A percentile compares a stretch with the other conserved stretches of the same genome.
phyloP scores from a whole-genome alignment of 768 basidiomycete genomes.

The Suillus decipiens region DNA sequence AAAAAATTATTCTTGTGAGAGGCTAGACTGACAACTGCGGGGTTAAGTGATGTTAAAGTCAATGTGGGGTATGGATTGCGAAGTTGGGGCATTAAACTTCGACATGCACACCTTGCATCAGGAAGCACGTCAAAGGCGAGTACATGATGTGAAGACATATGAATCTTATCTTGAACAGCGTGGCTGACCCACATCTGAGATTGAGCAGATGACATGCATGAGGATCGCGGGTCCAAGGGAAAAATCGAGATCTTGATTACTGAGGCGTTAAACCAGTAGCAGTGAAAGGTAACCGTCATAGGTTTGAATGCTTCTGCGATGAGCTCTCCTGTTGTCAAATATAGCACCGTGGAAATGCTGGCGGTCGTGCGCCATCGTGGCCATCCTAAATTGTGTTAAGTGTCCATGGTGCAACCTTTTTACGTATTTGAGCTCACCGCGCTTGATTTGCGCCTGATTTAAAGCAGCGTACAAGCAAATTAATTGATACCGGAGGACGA shows the following conservation, averaged over 20 bases:
- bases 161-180: conserved; percentile 19
- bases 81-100: conserved; percentile 18
- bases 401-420: neutral
- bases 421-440: conserved; percentile 3
- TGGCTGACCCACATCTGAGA: conserved; percentile 23
- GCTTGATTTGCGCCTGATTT: conserved; percentile 4
- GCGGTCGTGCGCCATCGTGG: conserved; percentile 5
- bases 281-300: conserved; percentile 3
- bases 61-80: conserved; percentile 10
- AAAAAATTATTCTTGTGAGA: conserved; percentile 1
- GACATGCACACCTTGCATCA: conserved; percentile 15
- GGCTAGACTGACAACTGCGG: conserved; percentile 1
- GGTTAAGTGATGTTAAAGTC: conserved; percentile 5
- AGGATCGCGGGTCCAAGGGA: conserved; percentile 26
- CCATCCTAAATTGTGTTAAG: neutral
- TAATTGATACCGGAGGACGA: conserved; percentile 5
- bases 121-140: conserved; percentile 21
- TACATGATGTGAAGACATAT: conserved; percentile 25
- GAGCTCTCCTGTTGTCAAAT: neutral
- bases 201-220: conserved; percentile 15
- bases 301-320: neutral
- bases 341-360: neutral
- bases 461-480: neutral
- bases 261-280: neutral
- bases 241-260: conserved; percentile 3